These are phyloP conservation scores for Tetradesmus lagerheimii DNA, from an alignment of 139 green algal species.

Conservation along the genomic window DNA sequence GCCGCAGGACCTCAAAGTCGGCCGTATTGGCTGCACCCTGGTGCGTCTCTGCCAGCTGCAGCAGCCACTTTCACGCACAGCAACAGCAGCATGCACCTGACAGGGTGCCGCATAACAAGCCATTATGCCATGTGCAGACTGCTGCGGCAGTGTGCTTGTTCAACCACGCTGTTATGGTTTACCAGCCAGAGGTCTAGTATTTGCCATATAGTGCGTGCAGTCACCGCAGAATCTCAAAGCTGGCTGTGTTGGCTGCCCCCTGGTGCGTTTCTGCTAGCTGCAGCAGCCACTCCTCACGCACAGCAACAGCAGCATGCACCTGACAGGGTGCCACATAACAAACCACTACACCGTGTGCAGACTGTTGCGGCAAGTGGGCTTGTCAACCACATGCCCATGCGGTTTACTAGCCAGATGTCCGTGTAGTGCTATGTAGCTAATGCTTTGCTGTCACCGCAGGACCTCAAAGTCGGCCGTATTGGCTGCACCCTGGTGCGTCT, in stretches of 20 bases:
- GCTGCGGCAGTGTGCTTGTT: too few relatives aligned
- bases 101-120: not conserved
- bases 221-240: not conserved
- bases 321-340: not conserved
- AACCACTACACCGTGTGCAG: not conserved
- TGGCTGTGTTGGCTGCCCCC: not conserved
- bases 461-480: conserved; percentile 10
- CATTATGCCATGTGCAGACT: not conserved
- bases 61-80: not conserved
- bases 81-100: not conserved
- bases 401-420: too few relatives aligned
- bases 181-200: too few relatives aligned
- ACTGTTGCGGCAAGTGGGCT: too few relatives aligned
- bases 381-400: too few relatives aligned
- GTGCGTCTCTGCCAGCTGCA: not conserved
- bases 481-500: conserved; percentile 9
- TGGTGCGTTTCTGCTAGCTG: conserved; percentile 34
- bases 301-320: not conserved
- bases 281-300: conserved; percentile 51
- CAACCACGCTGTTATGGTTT: too few relatives aligned
- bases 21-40: too few relatives aligned
- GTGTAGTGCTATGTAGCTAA: too few relatives aligned
- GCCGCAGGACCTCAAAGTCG: too few relatives aligned
- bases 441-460: not conserved
- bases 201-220: too few relatives aligned